A percentile compares a stretch with the other conserved stretches of the same genome.
Evolutionary conservation across 2,329 filamentous ascomycete species (phyloP).

Genomic region (Escovopsis sp.): DNA sequence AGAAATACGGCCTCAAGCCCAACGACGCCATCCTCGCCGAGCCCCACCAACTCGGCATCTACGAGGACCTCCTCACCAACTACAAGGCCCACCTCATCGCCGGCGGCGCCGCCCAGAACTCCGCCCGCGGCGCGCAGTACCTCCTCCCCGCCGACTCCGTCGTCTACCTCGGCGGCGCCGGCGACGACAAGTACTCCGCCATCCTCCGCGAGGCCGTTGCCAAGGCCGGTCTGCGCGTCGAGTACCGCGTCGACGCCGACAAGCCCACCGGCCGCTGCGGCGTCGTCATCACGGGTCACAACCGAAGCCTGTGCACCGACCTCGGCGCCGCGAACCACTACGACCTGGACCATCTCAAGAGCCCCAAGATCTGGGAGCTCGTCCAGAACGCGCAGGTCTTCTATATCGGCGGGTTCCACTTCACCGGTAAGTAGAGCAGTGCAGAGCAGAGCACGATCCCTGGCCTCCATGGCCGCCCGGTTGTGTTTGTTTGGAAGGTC

Average conservation of each 20-base stretch:
- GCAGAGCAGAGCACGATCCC: no score
- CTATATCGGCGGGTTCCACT: conserved; percentile 93
- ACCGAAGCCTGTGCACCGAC: conserved; percentile 89
- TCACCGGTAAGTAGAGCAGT: conserved; percentile 58
- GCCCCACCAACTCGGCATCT: conserved; percentile 76
- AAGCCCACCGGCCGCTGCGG: conserved; percentile 85
- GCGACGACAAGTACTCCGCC: conserved; percentile 89
- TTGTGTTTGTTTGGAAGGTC: no score
- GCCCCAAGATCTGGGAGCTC: conserved; percentile 78
- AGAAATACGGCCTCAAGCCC: conserved; percentile 86
- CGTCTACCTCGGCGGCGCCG: conserved; percentile 85
- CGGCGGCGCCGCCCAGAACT: conserved; percentile 94
- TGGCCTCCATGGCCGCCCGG: no score
- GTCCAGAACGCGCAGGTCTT: conserved; percentile 78
- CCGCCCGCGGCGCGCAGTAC: conserved; percentile 91
- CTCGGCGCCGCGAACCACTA: conserved; percentile 95
- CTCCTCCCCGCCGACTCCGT: conserved; percentile 79
- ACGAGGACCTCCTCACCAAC: conserved; percentile 86
- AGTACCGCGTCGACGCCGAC: conserved; percentile 82
- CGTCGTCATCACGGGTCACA: conserved; percentile 91
- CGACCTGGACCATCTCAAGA: conserved; percentile 84
- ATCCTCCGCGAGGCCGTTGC: conserved; percentile 75
- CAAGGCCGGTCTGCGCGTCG: conserved; percentile 76
- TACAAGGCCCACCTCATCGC: conserved; percentile 88
- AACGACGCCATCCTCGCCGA: conserved; percentile 97